Evolutionary conservation across 1,284 basidiomycete genomes (phyloP), one percentile per base, ranked within the genome.

Genomic region (Ustilago trichophora): DNA sequence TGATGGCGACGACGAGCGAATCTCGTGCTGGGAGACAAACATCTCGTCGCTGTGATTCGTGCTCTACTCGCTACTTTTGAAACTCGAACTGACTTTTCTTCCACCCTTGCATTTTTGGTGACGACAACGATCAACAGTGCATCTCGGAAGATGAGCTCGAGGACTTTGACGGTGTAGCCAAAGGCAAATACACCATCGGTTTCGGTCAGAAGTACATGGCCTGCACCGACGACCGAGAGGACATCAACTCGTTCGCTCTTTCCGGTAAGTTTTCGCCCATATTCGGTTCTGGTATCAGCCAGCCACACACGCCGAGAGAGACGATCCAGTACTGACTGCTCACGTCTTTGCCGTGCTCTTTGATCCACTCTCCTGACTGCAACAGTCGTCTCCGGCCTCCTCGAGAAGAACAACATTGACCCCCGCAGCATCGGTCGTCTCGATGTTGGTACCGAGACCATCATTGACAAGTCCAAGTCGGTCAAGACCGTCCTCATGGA

Each of bases 391-490:
- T 87, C 88, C 59, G 89, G 89, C 69, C 88, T 98, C 34, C 86
- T 98, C 70, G 87, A 92, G 80, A 98, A 96, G 84, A 96, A 91
- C 87, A 89, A 93, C 85, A 88, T 99, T 78, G 93, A 98, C 86
- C 94, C 95, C 65, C 90, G 88, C 80, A 92, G 91, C 54, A 95
- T 99, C 82, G 95, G 95, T 59, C 93, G 95, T 73, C 88, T 98
- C 60, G 95, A 98, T 73, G 93, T 98, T 73, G 95, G 95, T 58
- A 98, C 96, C 26, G 96, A 98, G 84, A 98, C 96, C 48, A 92
- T 98, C 84, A 97, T 99, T 77, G 95, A 99, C 88, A 98, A 98
- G 86, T 95, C 93, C 65, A 99, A 99, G 85, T 92, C 95, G 24
- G 93, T 94, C 84, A 99, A 99, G 85, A 98, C 96, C 4, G 89